phyloP scores from a whole-genome alignment of 768 basidiomycete species.

The Auricularia auricula-judae region DNA sequence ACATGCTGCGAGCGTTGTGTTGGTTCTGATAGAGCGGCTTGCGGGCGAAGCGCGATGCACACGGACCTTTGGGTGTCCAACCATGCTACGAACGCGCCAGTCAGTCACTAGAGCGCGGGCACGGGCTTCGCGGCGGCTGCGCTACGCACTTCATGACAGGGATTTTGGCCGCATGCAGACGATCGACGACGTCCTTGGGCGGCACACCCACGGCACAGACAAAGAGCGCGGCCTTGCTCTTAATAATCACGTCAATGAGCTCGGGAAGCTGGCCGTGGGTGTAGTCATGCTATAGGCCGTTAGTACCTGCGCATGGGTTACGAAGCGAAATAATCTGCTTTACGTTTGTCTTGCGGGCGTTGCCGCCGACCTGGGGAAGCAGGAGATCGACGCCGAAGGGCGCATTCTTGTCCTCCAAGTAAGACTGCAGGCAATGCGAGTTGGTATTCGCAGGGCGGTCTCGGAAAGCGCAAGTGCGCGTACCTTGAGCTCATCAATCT shows the following conservation, averaged over 20 bases:
- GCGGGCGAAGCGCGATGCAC: not conserved
- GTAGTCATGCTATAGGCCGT: conserved; percentile 45
- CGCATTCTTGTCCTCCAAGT: conserved; percentile 52
- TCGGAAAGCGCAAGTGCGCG: not conserved
- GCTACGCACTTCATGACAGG: conserved; percentile 70
- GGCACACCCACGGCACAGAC: conserved; percentile 82
- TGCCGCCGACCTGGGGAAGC: conserved; percentile 73
- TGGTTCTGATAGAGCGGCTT: not conserved
- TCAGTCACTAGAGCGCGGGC: not conserved
- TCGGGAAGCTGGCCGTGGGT: conserved; percentile 67
- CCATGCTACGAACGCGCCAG: conserved; percentile 38
- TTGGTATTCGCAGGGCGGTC: conserved; percentile 3
- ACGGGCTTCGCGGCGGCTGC: not conserved
- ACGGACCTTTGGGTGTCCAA: conserved; percentile 72
- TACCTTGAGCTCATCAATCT: conserved; percentile 1
- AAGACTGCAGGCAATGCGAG: conserved; percentile 39
- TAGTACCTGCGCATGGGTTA: not conserved
- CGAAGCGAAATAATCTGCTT: not conserved
- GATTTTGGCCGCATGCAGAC: conserved; percentile 67
- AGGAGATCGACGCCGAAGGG: conserved; percentile 64
- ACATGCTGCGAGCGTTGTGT: conserved; percentile 41
- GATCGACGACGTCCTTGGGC: conserved; percentile 72
- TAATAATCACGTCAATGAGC: conserved; percentile 69
- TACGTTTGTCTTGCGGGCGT: conserved; percentile 73
- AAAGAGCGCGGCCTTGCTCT: conserved; percentile 61